phyloP scores from a whole-genome alignment of 495 filamentous ascomycete species.

The Xylaria palmicola region DNA sequence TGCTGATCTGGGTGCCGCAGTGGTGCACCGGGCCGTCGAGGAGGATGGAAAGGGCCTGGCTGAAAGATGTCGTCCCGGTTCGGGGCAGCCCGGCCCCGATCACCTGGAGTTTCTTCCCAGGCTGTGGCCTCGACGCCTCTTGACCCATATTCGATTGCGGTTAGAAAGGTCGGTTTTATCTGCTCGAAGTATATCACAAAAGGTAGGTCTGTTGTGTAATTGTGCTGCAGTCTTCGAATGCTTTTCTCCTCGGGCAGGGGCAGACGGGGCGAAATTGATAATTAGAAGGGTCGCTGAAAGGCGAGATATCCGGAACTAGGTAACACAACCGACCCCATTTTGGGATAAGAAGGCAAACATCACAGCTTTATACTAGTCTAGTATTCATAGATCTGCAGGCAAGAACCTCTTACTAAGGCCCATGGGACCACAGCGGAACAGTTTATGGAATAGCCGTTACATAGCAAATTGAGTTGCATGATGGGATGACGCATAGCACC shows the following conservation, averaged over 20 bases:
- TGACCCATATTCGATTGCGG: constrained; percentile 22
- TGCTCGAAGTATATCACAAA: background rate
- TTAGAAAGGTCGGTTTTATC: background rate
- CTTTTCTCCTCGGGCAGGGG: background rate
- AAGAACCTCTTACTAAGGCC: constrained; percentile 4
- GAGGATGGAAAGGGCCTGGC: constrained; percentile 42
- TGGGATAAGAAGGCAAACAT: background rate
- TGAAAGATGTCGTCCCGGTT: constrained; percentile 49
- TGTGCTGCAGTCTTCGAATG: background rate
- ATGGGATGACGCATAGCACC: constrained; percentile 3
- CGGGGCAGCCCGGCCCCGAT: constrained; percentile 51
- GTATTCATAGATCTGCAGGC: background rate
- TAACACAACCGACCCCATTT: background rate
- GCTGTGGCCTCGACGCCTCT: constrained; percentile 29
- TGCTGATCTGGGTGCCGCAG: constrained; percentile 30
- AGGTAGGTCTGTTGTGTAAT: background rate
- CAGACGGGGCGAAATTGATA: background rate
- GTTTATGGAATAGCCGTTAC: constrained; percentile 5
- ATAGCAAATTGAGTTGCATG: background rate
- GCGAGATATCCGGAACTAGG: background rate
- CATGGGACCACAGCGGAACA: background rate
- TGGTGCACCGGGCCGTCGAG: constrained; percentile 40
- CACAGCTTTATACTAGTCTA: constrained; percentile 3
- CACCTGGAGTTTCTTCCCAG: constrained; percentile 34
- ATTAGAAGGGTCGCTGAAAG: background rate